Evolutionary conservation across 1,284 basidiomycete genomes (phyloP), one percentile per base, ranked within the genome.

Genomic region (Exobasidium cylindrosporum): DNA sequence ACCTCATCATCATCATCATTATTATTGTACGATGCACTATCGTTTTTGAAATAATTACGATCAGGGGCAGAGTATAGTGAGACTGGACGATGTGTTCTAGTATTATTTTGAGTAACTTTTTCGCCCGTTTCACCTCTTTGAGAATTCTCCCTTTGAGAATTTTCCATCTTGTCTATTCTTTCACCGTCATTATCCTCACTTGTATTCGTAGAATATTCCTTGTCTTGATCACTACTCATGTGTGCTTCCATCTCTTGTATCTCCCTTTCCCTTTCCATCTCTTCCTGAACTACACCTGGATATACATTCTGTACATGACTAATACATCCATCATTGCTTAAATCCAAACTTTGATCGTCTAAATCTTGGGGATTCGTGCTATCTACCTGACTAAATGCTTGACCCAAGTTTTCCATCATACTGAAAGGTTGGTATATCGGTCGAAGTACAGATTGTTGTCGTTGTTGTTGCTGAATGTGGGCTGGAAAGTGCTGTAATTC

Each of bases 351-450:
- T 29, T 55, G 53, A 1, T 31, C 53, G 4, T 55, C 53, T n/a
- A 55, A 40, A 17, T 55, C 53, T 21, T 44, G 32, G 2, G 53
- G 21, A 44, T 55, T 55, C 7, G 10, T 7, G 26, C 53, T 55
- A 28, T 55, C 53, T 2, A 55, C 40, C 21, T 55, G 53, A 35
- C 32, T 40, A 17, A 55, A 55, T n/a, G 53, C 53, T 35, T 55
- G 53, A 14, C 53, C 53, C 23, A 55, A 28, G 29, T 55, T 55
- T 4, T 55, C 53, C 53, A 55, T 55, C 3, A 55, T 55, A 44
- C 40, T 55, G 4, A 31, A 35, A 24, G 53, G 53, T 28, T 55
- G 53, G 32, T 55, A 28, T 4, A 55, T 40, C 11, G 32, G 31
- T 28, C 53, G 26, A 13, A 13, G n/a, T 14, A 50, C n/a, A 10